Base-by-base conservation (phyloP, 2,329 filamentous ascomycete species). In the Hypoxylon sp. region DNA sequence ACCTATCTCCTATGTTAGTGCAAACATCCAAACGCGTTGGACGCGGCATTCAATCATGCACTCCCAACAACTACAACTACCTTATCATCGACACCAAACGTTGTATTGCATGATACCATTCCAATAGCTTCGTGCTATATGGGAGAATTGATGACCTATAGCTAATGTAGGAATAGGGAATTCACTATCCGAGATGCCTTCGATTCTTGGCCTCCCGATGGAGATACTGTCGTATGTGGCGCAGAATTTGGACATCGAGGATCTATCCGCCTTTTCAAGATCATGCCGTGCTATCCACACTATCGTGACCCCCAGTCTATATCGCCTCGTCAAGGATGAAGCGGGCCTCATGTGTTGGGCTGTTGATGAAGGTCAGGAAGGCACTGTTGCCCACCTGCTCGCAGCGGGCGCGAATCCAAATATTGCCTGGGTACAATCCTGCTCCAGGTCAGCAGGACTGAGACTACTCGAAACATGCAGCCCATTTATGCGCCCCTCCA, bases 401-500 rank as follows among this genome's bases (percentile, higher is more conserved):
- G 39, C 42, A 8, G 72, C 67, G 6, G 72, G 74, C 5, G 68
- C 72, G 5, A 59, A 70, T 51, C 60, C 68, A 8, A 70, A 76
- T 63, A 31, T 42, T 48, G 31, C 62, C 5, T 57, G 39, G 39
- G 29, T 35, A 22, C 54, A 47, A 47, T 10, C 26, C 42, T 35
- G 14, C 3, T 35, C 39, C 10, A 22, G 54, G 39, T 17, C 26
- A n/a, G 5, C 54, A 19, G 17, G 35, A 19, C 42, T 57, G 6
- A n/a, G 35, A 5, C 6, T 33, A 13, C 26, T 57, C 39, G 11
- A 47, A 24, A 24, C n/a, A 5, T 47, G 14, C 13, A 2, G 35
- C 19, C 24, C 53, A n/a, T 56, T 29, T n/a, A 29, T 47, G 39
- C 26, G 26, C 9, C 22, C 13, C 24, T 37, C 33, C 13, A 42